Evolutionary conservation across 148 eudicot genomes (phyloP), one percentile per base, ranked within the genome.

Genomic region (Chenopodium formosanum): DNA sequence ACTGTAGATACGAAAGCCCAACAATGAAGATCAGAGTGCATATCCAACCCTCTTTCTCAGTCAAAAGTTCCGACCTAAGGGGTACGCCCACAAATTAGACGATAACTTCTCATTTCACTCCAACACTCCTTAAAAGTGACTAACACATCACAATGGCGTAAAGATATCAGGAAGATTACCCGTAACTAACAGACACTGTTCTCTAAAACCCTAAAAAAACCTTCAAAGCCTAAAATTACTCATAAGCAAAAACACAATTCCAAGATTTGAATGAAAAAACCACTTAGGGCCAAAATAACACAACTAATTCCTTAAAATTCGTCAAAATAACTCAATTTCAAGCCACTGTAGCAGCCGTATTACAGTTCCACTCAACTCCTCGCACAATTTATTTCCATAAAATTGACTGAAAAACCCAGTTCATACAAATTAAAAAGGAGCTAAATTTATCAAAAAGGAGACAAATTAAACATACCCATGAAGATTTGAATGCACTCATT

Each of bases 401-500:
- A 40, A 69, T 3, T 2, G 37, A n/a, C 69, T 34, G 13, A 9
- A 69, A 69, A 74, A 52, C 23, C 20, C 56, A 78, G 4, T 32
- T 77, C 44, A 37, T 29, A 4, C 34, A 23, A 76, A 76, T 25
- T 76, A 25, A 50, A 9, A 78, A 67, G 14, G 34, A 70, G n/a
- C 75, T 19, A 65, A 37, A 79, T 52, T 46, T 14, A 48, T 47
- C 73, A 7, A 16, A 29, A 14, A 1, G 20, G 22, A 16, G 67
- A 75, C 25, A 32, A 46, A 7, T 2, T 48, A 77, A 83, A 63
- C 83, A 60, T 81, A 95, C 99, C 97, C 9, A 95, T 79, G 76
- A 89, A 93, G 50, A 95, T 92, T 77, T 87, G 87, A 86, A 95
- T 85, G 90, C 99, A 95, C 16, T 95, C 92, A 58, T 86, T 92